Conservation (phyloP, 306 rosid species). For the Citrullus colocynthis region DNA sequence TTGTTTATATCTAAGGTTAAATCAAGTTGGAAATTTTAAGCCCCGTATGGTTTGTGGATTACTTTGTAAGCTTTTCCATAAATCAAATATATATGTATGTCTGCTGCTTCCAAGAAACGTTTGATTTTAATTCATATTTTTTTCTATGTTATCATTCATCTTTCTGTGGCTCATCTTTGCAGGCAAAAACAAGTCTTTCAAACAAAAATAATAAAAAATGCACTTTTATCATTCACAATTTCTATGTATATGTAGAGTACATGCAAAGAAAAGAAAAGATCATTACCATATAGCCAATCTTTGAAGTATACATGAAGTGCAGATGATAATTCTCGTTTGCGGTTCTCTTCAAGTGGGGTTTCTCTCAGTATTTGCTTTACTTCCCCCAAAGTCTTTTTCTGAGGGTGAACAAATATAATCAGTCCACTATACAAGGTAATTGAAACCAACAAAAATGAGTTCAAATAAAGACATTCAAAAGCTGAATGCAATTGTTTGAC, state of each 20-base stretch:
- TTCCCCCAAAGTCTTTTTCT: conserved; percentile 67
- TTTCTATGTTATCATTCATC: not conserved
- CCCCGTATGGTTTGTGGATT: not conserved
- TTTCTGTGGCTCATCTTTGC: not conserved
- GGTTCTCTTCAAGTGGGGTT: conserved; percentile 79
- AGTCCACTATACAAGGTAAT: not conserved
- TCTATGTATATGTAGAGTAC: not conserved
- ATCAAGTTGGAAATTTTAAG: not conserved
- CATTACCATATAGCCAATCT: conserved; percentile 92
- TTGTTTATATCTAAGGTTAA: not conserved
- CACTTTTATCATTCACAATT: not conserved
- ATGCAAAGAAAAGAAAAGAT: not conserved
- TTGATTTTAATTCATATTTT: not conserved
- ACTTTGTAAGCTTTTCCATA: not conserved
- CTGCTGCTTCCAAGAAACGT: not conserved
- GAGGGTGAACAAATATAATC: conserved; percentile 18
- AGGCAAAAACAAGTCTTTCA: not conserved
- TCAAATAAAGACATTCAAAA: conserved; percentile 2
- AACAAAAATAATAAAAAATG: not conserved
- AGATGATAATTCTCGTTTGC: conserved; percentile 71
- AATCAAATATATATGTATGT: not conserved
- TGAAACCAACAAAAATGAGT: not conserved
- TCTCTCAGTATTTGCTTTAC: conserved; percentile 63
- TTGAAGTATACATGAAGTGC: conserved; percentile 88
- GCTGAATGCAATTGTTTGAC: not conserved